phyloP scores from a whole-genome alignment of 2,329 filamentous ascomycete genomes.

The Penicillium sp. region DNA sequence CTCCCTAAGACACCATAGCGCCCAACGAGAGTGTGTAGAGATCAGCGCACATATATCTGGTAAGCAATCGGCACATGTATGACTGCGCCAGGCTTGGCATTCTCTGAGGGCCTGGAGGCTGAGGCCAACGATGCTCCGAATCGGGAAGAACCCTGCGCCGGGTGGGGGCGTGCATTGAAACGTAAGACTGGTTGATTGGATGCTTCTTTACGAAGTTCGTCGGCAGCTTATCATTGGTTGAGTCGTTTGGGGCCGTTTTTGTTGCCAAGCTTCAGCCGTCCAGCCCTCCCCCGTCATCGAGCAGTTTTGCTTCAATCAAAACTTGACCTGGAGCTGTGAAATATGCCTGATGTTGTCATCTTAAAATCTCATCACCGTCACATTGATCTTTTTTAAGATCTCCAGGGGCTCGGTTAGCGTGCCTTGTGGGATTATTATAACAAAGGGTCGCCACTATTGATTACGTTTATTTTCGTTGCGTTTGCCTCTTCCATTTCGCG shows the following conservation, averaged over 20 bases:
- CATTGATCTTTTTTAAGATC: background rate
- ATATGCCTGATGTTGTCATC: background rate
- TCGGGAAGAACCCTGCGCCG: conserved; percentile 8
- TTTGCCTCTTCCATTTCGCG: conserved; percentile 1
- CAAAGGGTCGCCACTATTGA: background rate
- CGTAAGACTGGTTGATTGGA: background rate
- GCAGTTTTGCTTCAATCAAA: background rate
- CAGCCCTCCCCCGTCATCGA: background rate
- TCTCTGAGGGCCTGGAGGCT: background rate
- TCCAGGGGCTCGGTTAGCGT: background rate
- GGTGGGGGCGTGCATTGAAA: background rate
- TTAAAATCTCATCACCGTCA: background rate
- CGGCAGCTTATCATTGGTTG: background rate
- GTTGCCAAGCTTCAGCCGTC: conserved; percentile 10
- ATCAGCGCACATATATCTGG: background rate
- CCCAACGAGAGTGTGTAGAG: background rate
- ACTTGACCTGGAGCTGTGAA: background rate
- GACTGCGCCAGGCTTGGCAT: conserved; percentile 6
- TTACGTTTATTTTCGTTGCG: background rate
- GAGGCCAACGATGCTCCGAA: background rate
- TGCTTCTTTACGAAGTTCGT: background rate
- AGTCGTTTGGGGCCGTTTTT: background rate
- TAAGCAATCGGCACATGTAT: background rate
- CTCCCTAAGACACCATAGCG: too few relatives aligned
- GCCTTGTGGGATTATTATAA: background rate